These are phyloP conservation scores for Laburnicola sp. DNA, from an alignment of 2,329 filamentous ascomycete genomes.

Conservation along the genomic window DNA sequence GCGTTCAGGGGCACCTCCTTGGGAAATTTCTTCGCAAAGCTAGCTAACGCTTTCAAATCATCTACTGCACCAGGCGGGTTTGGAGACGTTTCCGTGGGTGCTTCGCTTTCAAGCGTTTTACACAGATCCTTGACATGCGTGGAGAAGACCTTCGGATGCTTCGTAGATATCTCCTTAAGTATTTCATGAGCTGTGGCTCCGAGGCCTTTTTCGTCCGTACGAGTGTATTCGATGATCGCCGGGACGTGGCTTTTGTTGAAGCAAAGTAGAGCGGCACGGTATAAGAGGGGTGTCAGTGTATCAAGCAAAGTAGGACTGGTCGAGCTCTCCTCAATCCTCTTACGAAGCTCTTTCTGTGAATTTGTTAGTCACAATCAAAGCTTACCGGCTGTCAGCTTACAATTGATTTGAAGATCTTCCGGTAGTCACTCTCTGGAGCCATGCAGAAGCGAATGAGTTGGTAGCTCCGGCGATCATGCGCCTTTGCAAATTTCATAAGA, in stretches of 20 bases:
- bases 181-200: constrained; percentile 82
- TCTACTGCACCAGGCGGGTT: constrained; percentile 80
- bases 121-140: constrained; percentile 90
- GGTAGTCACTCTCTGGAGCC: constrained; percentile 84
- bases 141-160: constrained; percentile 87
- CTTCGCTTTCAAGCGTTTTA: constrained; percentile 78
- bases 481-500: constrained; percentile 86
- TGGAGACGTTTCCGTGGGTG: constrained; percentile 67
- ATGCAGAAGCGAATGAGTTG: constrained; percentile 86
- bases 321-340: constrained; percentile 72
- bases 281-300: constrained; percentile 79
- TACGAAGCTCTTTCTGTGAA: constrained; percentile 72
- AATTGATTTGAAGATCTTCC: constrained; percentile 84
- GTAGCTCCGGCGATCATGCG: constrained; percentile 87
- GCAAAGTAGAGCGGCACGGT: constrained; percentile 78
- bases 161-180: constrained; percentile 86
- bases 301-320: constrained; percentile 68
- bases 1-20: constrained; percentile 69
- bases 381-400: constrained; percentile 20
- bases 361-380: constrained; percentile 15
- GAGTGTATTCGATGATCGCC: constrained; percentile 83
- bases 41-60: constrained; percentile 89
- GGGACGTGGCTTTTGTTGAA: constrained; percentile 95
- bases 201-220: constrained; percentile 78
- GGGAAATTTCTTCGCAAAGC: constrained; percentile 84